These are phyloP conservation scores for Globisporangium emineosum DNA, from an alignment of 352 stramenopile genomes.

Conservation along the genomic window DNA sequence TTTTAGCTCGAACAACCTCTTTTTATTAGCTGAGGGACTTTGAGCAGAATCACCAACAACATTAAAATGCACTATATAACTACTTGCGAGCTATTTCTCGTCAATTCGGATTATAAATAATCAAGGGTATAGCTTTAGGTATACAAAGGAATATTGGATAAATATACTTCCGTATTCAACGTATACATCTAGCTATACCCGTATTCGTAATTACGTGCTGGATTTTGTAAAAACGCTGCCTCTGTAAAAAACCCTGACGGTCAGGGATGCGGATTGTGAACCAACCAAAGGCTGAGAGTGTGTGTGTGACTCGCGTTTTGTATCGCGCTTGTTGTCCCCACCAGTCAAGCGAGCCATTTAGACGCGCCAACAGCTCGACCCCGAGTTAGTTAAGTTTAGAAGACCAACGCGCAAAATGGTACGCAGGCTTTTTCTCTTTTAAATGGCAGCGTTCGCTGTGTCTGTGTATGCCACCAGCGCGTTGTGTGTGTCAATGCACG, in stretches of 20 bases:
- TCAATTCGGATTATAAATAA: too few species aligned
- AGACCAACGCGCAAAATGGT: conserved; percentile 87
- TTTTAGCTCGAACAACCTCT: too few species aligned
- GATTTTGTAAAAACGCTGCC: conserved; percentile 1
- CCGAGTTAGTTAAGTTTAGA: conserved; percentile 85
- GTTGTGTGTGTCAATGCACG: not conserved
- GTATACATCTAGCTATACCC: too few species aligned
- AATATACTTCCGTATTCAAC: too few species aligned
- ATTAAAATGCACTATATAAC: too few species aligned
- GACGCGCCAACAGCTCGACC: conserved; percentile 11
- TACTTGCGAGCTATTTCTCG: too few species aligned
- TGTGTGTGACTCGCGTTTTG: conserved; percentile 27
- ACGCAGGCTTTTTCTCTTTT: conserved; percentile 20
- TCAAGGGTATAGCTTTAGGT: too few species aligned
- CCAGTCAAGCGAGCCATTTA: conserved; percentile 33
- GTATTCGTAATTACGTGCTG: conserved; percentile 5
- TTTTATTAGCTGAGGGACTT: too few species aligned
- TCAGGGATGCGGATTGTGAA: conserved; percentile 25
- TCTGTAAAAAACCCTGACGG: not conserved
- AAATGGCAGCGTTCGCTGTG: not conserved
- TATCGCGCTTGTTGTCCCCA: conserved; percentile 25
- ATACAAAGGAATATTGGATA: too few species aligned
- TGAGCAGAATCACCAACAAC: too few species aligned
- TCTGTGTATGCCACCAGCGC: not conserved
- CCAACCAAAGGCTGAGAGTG: conserved; percentile 29